Evolutionary conservation across 345 rosid species (phyloP).

Genomic region (Eucalyptus albens): DNA sequence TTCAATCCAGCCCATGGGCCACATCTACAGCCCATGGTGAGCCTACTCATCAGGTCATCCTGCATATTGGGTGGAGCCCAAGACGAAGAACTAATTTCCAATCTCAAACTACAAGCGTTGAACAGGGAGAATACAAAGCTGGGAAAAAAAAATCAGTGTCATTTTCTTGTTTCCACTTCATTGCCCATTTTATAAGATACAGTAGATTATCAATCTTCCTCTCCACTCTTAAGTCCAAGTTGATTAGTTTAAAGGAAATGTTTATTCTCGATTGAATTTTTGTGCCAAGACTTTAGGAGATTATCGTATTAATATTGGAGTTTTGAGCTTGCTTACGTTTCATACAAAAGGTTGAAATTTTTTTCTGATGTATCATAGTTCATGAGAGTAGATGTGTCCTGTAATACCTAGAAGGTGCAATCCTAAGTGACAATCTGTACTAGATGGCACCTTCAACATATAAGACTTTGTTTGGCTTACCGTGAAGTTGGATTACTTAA

Average conservation of each 20-base stretch:
- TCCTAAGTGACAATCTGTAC: not conserved
- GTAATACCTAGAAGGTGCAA: not conserved
- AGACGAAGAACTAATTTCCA: not conserved
- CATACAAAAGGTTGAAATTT: accelerated
- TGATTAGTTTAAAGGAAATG: not conserved
- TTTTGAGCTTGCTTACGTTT: not conserved
- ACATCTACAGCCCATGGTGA: not conserved
- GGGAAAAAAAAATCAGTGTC: not conserved
- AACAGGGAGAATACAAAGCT: not conserved
- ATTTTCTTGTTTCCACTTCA: not conserved
- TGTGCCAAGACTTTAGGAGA: not conserved
- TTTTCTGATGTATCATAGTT: not conserved
- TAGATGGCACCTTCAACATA: not conserved
- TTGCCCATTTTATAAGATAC: not conserved
- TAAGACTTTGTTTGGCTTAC: not conserved
- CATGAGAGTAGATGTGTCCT: not conserved
- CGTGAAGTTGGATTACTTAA: not conserved
- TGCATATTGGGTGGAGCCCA: not conserved
- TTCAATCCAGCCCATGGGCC: not conserved
- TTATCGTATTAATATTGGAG: not conserved
- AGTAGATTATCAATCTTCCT: not conserved
- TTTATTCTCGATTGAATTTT: not conserved
- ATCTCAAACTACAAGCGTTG: not conserved
- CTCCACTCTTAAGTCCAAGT: not conserved
- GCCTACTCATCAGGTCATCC: not conserved